A percentile compares a stretch with the other conserved stretches of the same genome.
phyloP scores from a whole-genome alignment of 192 early-diverging fungal genomes.

The Podila epicladia region DNA sequence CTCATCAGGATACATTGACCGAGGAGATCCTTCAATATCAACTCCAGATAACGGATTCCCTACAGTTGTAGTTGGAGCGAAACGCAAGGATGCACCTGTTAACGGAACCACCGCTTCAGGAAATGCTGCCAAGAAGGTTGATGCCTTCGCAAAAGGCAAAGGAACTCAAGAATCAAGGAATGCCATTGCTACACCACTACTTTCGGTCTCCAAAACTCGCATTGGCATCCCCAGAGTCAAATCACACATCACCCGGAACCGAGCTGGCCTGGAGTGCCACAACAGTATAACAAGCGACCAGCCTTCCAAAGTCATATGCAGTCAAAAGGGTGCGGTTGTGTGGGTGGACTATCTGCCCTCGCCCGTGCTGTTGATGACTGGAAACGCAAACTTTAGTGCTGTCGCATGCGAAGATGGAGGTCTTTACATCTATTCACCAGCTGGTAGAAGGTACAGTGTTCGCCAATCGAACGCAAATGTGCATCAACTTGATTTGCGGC shows the following conservation, averaged over 20 bases:
- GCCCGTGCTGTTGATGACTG: conserved; percentile 68
- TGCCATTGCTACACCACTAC: conserved; percentile 51
- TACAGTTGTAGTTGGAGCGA: conserved; percentile 55
- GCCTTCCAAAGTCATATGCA: conserved; percentile 59
- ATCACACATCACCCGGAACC: conserved; percentile 45
- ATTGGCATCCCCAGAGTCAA: conserved; percentile 59
- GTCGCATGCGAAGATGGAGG: conserved; percentile 73
- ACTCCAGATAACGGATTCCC: conserved; percentile 53
- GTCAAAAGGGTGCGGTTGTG: conserved; percentile 53
- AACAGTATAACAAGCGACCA: conserved; percentile 37
- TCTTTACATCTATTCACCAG: conserved; percentile 69
- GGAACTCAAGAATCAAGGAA: conserved; percentile 31
- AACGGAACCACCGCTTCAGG: conserved; percentile 9
- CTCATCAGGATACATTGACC: conserved; percentile 27
- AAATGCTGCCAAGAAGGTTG: conserved; percentile 31
- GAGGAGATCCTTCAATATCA: conserved; percentile 48
- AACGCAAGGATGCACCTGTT: conserved; percentile 51
- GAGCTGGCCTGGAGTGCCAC: conserved; percentile 40
- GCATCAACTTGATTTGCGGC: not conserved
- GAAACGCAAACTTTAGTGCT: conserved; percentile 66
- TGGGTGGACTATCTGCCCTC: conserved; percentile 71
- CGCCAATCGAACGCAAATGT: not conserved
- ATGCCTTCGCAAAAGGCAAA: conserved; percentile 21
- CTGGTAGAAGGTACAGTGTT: conserved; percentile 70
- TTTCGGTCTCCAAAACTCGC: conserved; percentile 56